Base-by-base conservation (phyloP, 306 rosid species). In the Dalbergia cochinchinensis region DNA sequence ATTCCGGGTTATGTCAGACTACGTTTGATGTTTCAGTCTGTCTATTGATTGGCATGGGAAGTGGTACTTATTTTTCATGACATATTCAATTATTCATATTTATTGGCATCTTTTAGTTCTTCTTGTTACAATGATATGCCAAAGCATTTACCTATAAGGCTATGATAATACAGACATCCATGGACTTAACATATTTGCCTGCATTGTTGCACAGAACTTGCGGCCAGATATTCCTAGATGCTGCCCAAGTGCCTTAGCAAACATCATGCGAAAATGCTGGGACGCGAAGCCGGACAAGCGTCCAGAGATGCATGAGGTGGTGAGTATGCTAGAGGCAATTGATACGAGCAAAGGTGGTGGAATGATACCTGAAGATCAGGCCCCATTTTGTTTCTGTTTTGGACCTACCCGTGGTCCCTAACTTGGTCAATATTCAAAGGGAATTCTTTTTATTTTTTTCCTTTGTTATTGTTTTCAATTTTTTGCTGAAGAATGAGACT, bases 321-420 rank as follows among this genome's bases (percentile, higher is more conserved):
- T 90, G 82, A 88, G 51, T 48, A 26, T 90, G 91, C 74, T 90
- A 9, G 95, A 94, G 81, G 94, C 88, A 19, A 54, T 90, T 22
- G 96, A 94, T 69, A 89, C 96, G 3, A 90, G 89, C 86, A 89
- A 88, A 74, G 96, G 98, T 39, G 94, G 94, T 44, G 96, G 94
- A 58, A 90, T 92, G 94, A 81, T 88, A 64, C 86, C 87, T 0
- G 90, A 94, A 0, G 87, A 84, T 77, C 92, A 89, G 63, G 22
- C 74, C 13, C 54, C 80, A 64, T 76, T 73, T 26, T 94, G 91
- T 78, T 84, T 83, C 69, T 91, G 94, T 73, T 88, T 94, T 18
- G 3, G 41, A 12, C 50, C 62, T 7, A 11, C 59, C 77, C 94
- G 89, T 7, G 92, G 95, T 60, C 94, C 97, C 1, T 91, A 77